phyloP scores from a whole-genome alignment of 1,139 yeast genomes.

The Candida labiduridarum region DNA sequence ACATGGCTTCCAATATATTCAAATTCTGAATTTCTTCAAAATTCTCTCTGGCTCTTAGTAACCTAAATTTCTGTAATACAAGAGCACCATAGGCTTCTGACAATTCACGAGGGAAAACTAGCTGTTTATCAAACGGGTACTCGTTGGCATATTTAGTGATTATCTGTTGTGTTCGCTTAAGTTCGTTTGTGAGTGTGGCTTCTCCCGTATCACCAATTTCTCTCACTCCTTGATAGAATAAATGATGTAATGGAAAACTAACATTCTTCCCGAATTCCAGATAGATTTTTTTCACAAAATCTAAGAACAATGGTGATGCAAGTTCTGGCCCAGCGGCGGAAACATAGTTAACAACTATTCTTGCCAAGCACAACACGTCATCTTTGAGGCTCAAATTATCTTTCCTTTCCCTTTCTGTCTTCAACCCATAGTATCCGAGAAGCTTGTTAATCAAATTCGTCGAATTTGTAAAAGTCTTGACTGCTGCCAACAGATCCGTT shows the following conservation, averaged over 20 bases:
- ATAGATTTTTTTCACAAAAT: slow-evolving; percentile 4
- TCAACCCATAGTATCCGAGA: slow-evolving; percentile 9
- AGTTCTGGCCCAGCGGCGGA: slow-evolving; percentile 4
- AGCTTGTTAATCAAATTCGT: slow-evolving; percentile 6
- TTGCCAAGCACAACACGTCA: slow-evolving; percentile 6
- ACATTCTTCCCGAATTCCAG: slow-evolving; percentile 3
- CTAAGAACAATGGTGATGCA: neutral
- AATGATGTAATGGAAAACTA: neutral
- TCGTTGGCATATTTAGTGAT: slow-evolving; percentile 1
- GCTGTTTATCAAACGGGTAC: neutral
- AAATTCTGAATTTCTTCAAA: neutral
- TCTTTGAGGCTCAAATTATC: slow-evolving; percentile 4
- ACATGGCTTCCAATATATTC: neutral
- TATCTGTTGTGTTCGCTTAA: neutral
- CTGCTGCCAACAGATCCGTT: slow-evolving; percentile 1
- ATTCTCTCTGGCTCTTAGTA: neutral
- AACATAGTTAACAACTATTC: slow-evolving; percentile 8
- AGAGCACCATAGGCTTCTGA: neutral
- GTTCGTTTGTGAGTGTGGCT: neutral
- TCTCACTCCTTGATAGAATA: neutral
- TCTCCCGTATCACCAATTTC: neutral
- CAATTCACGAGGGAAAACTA: neutral
- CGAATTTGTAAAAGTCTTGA: slow-evolving; percentile 5
- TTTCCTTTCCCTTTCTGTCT: neutral
- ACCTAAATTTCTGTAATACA: neutral